Conservation (phyloP, 371 early-diverging fungal genomes). For the Mucor piriformis region DNA sequence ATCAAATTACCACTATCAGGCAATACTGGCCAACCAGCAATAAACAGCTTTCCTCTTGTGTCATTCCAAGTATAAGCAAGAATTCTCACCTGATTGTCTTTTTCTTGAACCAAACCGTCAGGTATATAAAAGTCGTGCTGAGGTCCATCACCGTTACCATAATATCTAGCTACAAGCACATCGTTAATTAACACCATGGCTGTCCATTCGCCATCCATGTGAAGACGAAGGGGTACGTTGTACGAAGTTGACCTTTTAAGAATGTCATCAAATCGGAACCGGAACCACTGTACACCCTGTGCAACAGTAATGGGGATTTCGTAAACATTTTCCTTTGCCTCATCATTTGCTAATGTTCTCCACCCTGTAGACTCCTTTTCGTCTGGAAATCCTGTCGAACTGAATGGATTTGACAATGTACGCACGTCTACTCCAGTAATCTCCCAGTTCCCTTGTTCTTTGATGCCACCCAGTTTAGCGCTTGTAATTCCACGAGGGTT, state of each 20-base stretch:
- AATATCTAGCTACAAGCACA: slow-evolving; percentile 69
- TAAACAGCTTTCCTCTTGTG: slow-evolving; percentile 28
- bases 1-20: slow-evolving; percentile 35
- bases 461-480: slow-evolving; percentile 54
- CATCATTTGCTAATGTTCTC: slow-evolving; percentile 22
- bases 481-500: slow-evolving; percentile 77
- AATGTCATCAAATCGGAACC: slow-evolving; percentile 37
- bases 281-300: slow-evolving; percentile 44
- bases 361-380: slow-evolving; percentile 42
- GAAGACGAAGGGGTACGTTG: slow-evolving; percentile 66
- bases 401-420: slow-evolving; percentile 55
- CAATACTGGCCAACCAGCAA: slow-evolving; percentile 50
- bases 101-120: slow-evolving; percentile 54
- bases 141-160: slow-evolving; percentile 74
- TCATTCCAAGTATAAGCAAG: slow-evolving; percentile 50
- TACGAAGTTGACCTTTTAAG: slow-evolving; percentile 24
- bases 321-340: slow-evolving; percentile 10
- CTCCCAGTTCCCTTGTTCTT: slow-evolving; percentile 52
- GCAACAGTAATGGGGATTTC: slow-evolving; percentile 20
- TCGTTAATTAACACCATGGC: slow-evolving; percentile 68
- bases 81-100: slow-evolving; percentile 38
- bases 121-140: slow-evolving; percentile 78
- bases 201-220: slow-evolving; percentile 66
- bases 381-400: slow-evolving; percentile 77
- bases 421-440: slow-evolving; percentile 83